Evolutionary conservation across 768 basidiomycete genomes (phyloP).

Genomic region (Termitomyces sp.): DNA sequence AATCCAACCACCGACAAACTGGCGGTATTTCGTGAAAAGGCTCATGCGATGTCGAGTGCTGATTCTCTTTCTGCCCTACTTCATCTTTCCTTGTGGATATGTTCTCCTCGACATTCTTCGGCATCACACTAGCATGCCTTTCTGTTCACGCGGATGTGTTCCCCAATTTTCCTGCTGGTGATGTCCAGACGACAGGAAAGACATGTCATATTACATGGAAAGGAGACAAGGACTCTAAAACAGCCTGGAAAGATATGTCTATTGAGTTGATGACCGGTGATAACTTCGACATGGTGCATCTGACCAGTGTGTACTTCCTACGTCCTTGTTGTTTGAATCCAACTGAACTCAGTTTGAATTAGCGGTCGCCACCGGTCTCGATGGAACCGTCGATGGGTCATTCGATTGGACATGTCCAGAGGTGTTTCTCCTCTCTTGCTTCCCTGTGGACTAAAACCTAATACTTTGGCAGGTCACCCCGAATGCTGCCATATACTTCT

Average conservation of each 20-base stretch:
- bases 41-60: neutral
- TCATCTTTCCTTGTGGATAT: neutral
- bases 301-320: slow-evolving; percentile 53
- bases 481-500: slow-evolving; percentile 72
- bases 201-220: slow-evolving; percentile 60
- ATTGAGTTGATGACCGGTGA: slow-evolving; percentile 80
- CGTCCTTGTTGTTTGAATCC: too few species aligned
- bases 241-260: slow-evolving; percentile 64
- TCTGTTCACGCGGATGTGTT: slow-evolving; percentile 48
- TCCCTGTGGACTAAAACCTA: neutral
- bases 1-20: too few species aligned
- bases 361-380: slow-evolving; percentile 60
- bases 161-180: slow-evolving; percentile 60
- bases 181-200: slow-evolving; percentile 50
- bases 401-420: slow-evolving; percentile 61
- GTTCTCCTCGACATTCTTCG: neutral
- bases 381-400: slow-evolving; percentile 52
- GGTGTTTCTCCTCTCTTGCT: slow-evolving; percentile 22
- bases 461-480: slow-evolving; percentile 45
- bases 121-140: slow-evolving; percentile 19
- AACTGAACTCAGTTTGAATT: neutral
- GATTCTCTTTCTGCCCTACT: neutral
- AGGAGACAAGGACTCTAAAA: slow-evolving; percentile 46
- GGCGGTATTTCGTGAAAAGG: too few species aligned
- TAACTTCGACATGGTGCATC: slow-evolving; percentile 63